Base-by-base conservation (phyloP, 139 green algal species). In the Ettlia oleoabundans region DNA sequence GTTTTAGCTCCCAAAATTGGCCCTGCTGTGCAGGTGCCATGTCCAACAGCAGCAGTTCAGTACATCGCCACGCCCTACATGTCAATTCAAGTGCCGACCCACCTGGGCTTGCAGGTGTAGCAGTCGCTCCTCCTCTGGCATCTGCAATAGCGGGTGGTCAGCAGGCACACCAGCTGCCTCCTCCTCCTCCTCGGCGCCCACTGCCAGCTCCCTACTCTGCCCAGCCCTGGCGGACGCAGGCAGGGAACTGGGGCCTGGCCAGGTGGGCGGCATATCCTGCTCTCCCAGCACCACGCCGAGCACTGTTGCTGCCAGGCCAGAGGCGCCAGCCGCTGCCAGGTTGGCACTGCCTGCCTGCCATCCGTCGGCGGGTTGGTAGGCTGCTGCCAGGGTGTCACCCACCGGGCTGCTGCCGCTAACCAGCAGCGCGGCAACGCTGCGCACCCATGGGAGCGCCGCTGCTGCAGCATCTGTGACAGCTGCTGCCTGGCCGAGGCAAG, bases 91-190 rank as follows among this genome's bases (percentile, higher is more conserved):
- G n/a, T 8, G 42, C 9, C 1, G 15, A 30, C 75, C 37, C 75
- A 89, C 81, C 84, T 89, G 82, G 13, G 91, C 85, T 81, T 94
- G 85, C 53, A 96, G 79, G 74, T 93, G 87, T 76, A 96, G 64
- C 77, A 84, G 51, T 1, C 93, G 83, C 74, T 95, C 90, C 47
- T 91, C 91, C 32, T 81, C 41, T 0, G 80, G 24, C 90, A 96
- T 90, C 13, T 85, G 65, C 63, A 95, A 81, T 76, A 96, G 88
- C 9, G 87, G 84, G 52, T 90, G 86, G 38, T 79, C 85, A 13
- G 76, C 86, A 40, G 70, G 33, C 7, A 89, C 42, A 2, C 67
- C 77, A 18, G 26, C 85, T 42, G 30, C 70, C 21, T 33, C 73
- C 53, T 61, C 72, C 72, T 79, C 82, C 21, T 26, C 86, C 47